Percentiles rank a stretch among this genome's conserved stretches.
Evolutionary conservation across 805 yeast species (phyloP).

Genomic region (Zygosaccharomyces pseudorouxii): DNA sequence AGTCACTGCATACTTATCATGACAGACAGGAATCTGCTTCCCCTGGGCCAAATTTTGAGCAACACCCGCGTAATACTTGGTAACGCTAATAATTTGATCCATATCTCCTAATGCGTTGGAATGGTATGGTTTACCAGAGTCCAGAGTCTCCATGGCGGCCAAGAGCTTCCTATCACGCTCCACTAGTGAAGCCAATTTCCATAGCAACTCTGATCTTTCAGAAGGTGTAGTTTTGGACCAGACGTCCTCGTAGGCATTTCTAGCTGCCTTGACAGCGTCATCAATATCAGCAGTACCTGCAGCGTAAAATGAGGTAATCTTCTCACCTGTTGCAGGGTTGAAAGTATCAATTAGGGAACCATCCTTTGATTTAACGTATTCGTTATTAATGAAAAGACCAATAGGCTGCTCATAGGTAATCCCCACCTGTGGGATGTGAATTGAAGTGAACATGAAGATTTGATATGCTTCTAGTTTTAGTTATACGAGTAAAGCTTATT

Average conservation of each 20-base stretch:
- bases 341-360: constrained; percentile 41
- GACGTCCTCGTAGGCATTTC: constrained; percentile 39
- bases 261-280: constrained; percentile 47
- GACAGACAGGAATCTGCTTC: constrained; percentile 53
- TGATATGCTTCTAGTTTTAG: not conserved
- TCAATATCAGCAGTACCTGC: constrained; percentile 47
- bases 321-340: constrained; percentile 48
- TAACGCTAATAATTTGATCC: constrained; percentile 47
- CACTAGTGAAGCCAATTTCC: constrained; percentile 45
- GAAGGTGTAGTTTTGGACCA: constrained; percentile 47
- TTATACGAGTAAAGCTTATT: no score
- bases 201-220: constrained; percentile 39
- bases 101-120: constrained; percentile 54
- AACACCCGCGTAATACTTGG: constrained; percentile 64
- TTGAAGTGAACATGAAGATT: constrained; percentile 10
- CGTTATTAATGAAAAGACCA: constrained; percentile 60
- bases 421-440: constrained; percentile 19
- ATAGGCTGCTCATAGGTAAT: constrained; percentile 48
- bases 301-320: constrained; percentile 44
- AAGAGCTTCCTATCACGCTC: constrained; percentile 43
- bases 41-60: constrained; percentile 60
- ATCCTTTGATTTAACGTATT: constrained; percentile 40
- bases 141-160: constrained; percentile 52
- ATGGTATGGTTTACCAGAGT: constrained; percentile 50
- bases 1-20: constrained; percentile 47